Evolutionary conservation across 352 stramenopile species (phyloP).

Genomic region (Phytophthora macrochlamydospora): DNA sequence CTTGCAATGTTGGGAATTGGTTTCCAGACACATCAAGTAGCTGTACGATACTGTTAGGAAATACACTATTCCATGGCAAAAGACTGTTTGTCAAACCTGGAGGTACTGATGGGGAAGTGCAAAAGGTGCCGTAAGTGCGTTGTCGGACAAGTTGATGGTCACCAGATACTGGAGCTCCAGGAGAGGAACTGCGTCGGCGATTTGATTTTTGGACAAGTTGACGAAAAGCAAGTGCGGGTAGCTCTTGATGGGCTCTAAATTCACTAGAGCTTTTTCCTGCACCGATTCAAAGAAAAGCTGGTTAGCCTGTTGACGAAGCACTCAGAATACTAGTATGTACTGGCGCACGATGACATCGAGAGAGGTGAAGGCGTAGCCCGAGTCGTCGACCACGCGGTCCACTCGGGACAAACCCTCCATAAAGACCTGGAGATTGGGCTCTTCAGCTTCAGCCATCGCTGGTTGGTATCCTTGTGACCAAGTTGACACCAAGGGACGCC

Average conservation of each 20-base stretch:
- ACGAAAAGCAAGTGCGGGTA: constrained; percentile 78
- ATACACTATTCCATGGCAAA: neutral
- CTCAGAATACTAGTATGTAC: no score
- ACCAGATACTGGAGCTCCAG: constrained; percentile 67
- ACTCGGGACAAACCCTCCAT: constrained; percentile 76
- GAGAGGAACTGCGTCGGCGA: constrained; percentile 54
- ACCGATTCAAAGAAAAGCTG: no score
- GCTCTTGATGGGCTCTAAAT: constrained; percentile 57
- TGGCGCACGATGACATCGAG: constrained; percentile 60
- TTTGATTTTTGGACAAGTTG: constrained; percentile 73
- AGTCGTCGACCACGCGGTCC: constrained; percentile 75
- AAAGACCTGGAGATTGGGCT: constrained; percentile 46
- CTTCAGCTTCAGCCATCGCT: constrained; percentile 37
- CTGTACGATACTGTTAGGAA: constrained; percentile 18
- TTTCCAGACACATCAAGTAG: constrained; percentile 72
- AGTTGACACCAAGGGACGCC: constrained; percentile 2
- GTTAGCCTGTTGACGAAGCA: no score
- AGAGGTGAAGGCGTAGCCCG: constrained; percentile 77
- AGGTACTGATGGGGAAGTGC: constrained; percentile 62
- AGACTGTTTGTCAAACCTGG: constrained; percentile 29
- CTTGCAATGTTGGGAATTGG: constrained; percentile 62
- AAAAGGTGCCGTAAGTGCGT: constrained; percentile 42
- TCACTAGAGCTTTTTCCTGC: constrained; percentile 59
- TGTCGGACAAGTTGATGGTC: constrained; percentile 59
- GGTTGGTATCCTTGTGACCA: neutral